phyloP scores from a whole-genome alignment of 1,284 basidiomycete genomes.

The Ganoderma leucocontextum region DNA sequence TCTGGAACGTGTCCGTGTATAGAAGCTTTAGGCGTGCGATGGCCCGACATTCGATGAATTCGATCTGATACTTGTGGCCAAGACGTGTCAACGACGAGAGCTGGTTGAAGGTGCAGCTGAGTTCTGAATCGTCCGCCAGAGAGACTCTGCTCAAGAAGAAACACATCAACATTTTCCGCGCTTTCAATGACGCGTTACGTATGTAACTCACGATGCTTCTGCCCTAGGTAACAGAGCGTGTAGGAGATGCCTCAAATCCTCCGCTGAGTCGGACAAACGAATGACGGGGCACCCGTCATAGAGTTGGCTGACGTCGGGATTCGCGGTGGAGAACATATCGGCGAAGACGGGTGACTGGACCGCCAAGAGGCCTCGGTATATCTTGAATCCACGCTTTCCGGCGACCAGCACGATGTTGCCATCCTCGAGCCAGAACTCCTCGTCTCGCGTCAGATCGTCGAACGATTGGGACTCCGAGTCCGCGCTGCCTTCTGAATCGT shows the following conservation, averaged over 20 bases:
- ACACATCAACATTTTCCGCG: too few relatives aligned
- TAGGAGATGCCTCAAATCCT: conserved; percentile 16
- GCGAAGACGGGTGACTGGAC: conserved; percentile 20
- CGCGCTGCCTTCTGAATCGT: neutral
- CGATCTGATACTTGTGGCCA: conserved; percentile 18
- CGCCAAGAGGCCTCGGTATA: conserved; percentile 61
- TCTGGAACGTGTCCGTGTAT: conserved; percentile 1
- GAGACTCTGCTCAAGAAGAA: too few relatives aligned
- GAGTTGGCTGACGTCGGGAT: neutral
- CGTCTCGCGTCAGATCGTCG: conserved; percentile 25
- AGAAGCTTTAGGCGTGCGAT: neutral
- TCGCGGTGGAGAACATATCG: conserved; percentile 20
- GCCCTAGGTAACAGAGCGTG: conserved; percentile 7
- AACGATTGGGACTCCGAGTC: neutral
- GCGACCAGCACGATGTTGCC: conserved; percentile 72
- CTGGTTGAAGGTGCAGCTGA: neutral
- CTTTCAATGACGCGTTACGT: too few relatives aligned
- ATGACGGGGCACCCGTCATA: conserved; percentile 22
- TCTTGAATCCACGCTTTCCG: conserved; percentile 65
- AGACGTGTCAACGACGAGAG: conserved; percentile 15
- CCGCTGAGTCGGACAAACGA: conserved; percentile 13
- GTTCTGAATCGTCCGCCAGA: neutral
- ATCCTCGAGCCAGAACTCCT: conserved; percentile 75
- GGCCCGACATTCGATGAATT: conserved; percentile 5
- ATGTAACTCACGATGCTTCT: neutral